Evolutionary conservation across 306 rosid species (phyloP).

Genomic region (Cicer judaicum): DNA sequence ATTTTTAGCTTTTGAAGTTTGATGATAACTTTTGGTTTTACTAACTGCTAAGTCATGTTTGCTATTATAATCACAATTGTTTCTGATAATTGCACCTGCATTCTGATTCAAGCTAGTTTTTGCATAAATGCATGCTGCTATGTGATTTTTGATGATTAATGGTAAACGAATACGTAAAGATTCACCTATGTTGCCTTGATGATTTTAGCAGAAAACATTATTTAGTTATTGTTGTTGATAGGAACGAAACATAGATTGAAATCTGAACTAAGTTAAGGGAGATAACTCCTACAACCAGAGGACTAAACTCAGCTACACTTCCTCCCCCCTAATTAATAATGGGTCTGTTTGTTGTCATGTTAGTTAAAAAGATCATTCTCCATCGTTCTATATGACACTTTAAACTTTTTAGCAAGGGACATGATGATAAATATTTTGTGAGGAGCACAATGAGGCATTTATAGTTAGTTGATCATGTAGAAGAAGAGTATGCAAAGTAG

Average conservation of each 20-base stretch:
- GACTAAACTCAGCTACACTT: too few relatives aligned
- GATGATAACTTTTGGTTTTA: background rate
- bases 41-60: too few relatives aligned
- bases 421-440: constrained; percentile 20
- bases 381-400: constrained; percentile 15
- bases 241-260: background rate
- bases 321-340: too few relatives aligned
- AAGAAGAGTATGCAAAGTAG: constrained; percentile 7
- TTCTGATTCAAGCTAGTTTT: constrained; percentile 26
- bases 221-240: constrained; percentile 16
- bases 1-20: constrained; percentile 2
- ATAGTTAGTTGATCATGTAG: constrained; percentile 23
- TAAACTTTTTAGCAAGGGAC: background rate
- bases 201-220: constrained; percentile 15
- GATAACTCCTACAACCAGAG: background rate
- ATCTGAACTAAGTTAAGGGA: background rate
- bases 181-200: constrained; percentile 7
- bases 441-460: constrained; percentile 22
- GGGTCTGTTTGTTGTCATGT: background rate
- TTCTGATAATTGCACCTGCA: constrained; percentile 3
- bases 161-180: constrained; percentile 5
- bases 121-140: background rate
- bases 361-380: background rate
- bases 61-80: background rate
- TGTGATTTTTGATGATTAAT: constrained; percentile 7